Evolutionary conservation across 148 eudicot species (phyloP), one percentile per base, ranked within the genome.

Genomic region (Fallopia convolvulus): DNA sequence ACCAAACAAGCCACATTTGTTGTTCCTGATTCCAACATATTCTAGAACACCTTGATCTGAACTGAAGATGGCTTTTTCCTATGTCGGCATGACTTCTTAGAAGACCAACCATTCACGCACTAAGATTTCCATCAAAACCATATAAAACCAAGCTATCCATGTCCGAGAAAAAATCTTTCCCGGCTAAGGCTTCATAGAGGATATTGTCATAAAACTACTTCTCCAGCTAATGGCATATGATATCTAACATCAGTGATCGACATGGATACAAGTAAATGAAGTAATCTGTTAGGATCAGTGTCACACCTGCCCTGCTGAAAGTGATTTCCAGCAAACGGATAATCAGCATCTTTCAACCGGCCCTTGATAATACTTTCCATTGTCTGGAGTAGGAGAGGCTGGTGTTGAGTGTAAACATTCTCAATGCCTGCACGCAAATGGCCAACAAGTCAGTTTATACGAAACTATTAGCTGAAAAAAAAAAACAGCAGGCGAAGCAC

Each of bases 391-490:
- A 94, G 79, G 66, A 89, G 92, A n/a, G 99, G 99, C 84, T 94
- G 99, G 87, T 94, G 99, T 83, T 94, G 99, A 75, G 99, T 94
- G 80, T 94, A 94, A 8, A 94, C 99, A 79, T 94, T 94, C 87
- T 94, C 99, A 78, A 94, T 96, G 36, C 99, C 99, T 94, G 78
- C 65, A 83, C 18, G 70, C 60, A 66, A 84, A 71, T 26, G n/a
- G 26, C 30, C 77, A 78, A 50, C 49, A 15, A 32, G 75, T 60
- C 61, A 50, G 74, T 79, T 26, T 86, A 68, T 55, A 72, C 68
- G 58, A 73, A 78, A 9, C 9, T 23, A 39, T 70, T 61, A 47
- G 30, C 58, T 21, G 18, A 44, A 6, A 36, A 6, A 36, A 36
- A 36, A 36, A 49, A 14, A 72, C 36, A 46, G 76, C 2, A 76